Percentiles rank a stretch among this genome's conserved stretches.
These are phyloP conservation scores for Pythium rhizo-oryzae DNA, from an alignment of 352 stramenopile genomes.

Conservation along the genomic window DNA sequence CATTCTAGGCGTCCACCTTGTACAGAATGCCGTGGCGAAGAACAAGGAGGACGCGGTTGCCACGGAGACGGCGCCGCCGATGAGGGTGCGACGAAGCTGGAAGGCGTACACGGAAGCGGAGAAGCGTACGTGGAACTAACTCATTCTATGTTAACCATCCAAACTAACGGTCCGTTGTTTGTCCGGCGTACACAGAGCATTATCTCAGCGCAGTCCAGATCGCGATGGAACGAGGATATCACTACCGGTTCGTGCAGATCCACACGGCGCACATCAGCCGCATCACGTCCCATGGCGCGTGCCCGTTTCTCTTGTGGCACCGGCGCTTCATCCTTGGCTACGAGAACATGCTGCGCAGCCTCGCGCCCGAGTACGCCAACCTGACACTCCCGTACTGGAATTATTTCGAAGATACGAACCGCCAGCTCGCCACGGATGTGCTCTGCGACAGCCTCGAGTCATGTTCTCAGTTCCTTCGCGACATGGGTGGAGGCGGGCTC, in stretches of 20 bases:
- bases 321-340: slow-evolving; percentile 32
- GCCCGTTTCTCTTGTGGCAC: slow-evolving; percentile 31
- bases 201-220: slow-evolving; percentile 26
- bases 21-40: background rate
- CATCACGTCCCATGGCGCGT: slow-evolving; percentile 29
- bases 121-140: slow-evolving; percentile 9
- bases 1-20: background rate
- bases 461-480: slow-evolving; percentile 27
- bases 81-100: slow-evolving; percentile 21
- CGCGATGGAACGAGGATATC: slow-evolving; percentile 29
- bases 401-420: slow-evolving; percentile 30
- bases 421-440: slow-evolving; percentile 15
- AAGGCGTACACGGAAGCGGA: slow-evolving; percentile 21
- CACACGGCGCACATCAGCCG: slow-evolving; percentile 17
- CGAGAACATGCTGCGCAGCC: slow-evolving; percentile 34
- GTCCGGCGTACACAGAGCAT: slow-evolving; percentile 6
- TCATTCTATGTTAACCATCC: background rate
- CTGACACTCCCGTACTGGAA: slow-evolving; percentile 33
- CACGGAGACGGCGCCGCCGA: background rate
- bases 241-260: slow-evolving; percentile 29
- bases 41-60: background rate
- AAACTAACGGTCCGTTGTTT: background rate
- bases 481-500: slow-evolving; percentile 24
- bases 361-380: slow-evolving; percentile 26
- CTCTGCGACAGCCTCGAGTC: slow-evolving; percentile 26